Base-by-base conservation (phyloP, 2,329 filamentous ascomycete species). In the Fusarium zealandicum region DNA sequence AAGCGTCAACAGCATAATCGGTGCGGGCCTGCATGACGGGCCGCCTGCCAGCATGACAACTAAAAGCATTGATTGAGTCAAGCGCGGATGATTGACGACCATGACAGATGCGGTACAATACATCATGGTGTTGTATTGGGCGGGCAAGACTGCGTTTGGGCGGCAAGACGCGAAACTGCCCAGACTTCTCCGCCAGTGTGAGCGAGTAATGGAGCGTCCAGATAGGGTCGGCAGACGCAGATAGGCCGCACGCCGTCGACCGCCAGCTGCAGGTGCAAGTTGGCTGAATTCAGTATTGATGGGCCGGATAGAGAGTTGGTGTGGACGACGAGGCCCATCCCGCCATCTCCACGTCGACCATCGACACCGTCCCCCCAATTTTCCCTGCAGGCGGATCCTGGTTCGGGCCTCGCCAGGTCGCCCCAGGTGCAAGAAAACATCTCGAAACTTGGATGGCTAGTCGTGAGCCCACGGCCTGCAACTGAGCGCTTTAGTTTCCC, bases 401-500 rank as follows among this genome's bases (percentile, higher is more conserved):
- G n/a, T n/a, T n/a, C n/a, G n/a, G n/a, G n/a, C n/a, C n/a, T n/a
- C n/a, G n/a, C n/a, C n/a, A n/a, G n/a, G n/a, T n/a, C n/a, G n/a
- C n/a, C n/a, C n/a, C n/a, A n/a, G n/a, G n/a, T n/a, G n/a, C n/a
- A n/a, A n/a, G n/a, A n/a, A n/a, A n/a, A n/a, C n/a, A n/a, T n/a
- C n/a, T n/a, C n/a, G n/a, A n/a, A n/a, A n/a, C n/a, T n/a, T n/a
- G n/a, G n/a, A n/a, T n/a, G n/a, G n/a, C n/a, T n/a, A n/a, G n/a
- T n/a, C n/a, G n/a, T n/a, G n/a, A n/a, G n/a, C n/a, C n/a, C n/a
- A n/a, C n/a, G n/a, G n/a, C n/a, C n/a, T n/a, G n/a, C n/a, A n/a
- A n/a, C 61, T 68, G 65, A 67, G 63, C 63, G 67, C 66, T 64
- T 64, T 67, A 67, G 61, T 57, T 65, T 65, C 63, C 58, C 59